phyloP scores from a whole-genome alignment of 2,329 filamentous ascomycete genomes.

The Cladophialophora exuberans region DNA sequence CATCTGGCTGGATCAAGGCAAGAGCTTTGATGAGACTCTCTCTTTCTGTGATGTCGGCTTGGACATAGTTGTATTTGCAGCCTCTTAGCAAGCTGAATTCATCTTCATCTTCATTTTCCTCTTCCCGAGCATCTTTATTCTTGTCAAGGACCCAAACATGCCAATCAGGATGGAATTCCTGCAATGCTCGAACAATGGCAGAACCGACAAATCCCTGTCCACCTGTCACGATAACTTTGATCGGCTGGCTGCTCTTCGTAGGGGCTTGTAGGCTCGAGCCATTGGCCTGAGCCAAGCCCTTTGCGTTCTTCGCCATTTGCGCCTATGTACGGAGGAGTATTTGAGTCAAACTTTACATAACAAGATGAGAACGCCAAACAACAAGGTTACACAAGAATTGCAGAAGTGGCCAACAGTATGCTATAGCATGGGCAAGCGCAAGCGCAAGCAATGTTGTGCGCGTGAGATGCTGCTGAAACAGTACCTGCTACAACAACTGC shows the following conservation, averaged over 20 bases:
- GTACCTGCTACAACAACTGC: neutral
- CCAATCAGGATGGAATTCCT: conserved; percentile 42
- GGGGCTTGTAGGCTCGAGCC: neutral
- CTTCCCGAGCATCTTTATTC: conserved; percentile 15
- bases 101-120: neutral
- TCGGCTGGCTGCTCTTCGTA: neutral
- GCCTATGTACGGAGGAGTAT: neutral
- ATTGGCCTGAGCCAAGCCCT: neutral
- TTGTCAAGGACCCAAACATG: conserved; percentile 43
- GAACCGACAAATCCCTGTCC: conserved; percentile 46
- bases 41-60: conserved; percentile 39
- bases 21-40: conserved; percentile 41
- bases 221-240: conserved; percentile 41
- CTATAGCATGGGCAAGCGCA: neutral
- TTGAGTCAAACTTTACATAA: neutral
- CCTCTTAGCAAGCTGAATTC: conserved; percentile 13
- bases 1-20: conserved; percentile 45
- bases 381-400: neutral
- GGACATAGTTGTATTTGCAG: conserved; percentile 20
- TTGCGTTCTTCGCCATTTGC: conserved; percentile 6
- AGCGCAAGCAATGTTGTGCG: neutral
- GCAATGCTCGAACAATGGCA: conserved; percentile 42
- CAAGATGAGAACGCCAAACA: neutral
- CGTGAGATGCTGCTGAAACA: neutral
- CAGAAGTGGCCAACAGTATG: neutral